phyloP scores from a whole-genome alignment of 2,329 filamentous ascomycete species.

The Raffaelea deltoideospora region DNA sequence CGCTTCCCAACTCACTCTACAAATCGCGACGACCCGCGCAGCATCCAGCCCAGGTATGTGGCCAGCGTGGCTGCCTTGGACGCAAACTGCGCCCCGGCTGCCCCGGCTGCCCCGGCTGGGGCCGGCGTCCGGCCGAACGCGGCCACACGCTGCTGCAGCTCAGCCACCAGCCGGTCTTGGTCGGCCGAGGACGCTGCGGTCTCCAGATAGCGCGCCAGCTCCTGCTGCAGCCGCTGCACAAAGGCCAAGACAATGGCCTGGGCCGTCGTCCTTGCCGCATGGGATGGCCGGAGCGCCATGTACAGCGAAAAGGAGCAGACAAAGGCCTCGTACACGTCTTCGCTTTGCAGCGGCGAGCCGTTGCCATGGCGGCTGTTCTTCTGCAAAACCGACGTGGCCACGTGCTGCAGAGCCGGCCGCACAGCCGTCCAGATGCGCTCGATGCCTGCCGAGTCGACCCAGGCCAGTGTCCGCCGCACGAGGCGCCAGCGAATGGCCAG shows the following conservation, averaged over 20 bases:
- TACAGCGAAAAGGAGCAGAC: constrained; percentile 15
- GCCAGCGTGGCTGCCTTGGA: background rate
- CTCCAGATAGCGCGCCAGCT: constrained; percentile 3
- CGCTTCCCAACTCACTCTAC: constrained; percentile 5
- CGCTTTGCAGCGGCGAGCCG: constrained; percentile 10
- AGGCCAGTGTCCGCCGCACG: constrained; percentile 13
- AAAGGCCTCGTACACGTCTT: constrained; percentile 17
- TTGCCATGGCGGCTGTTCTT: constrained; percentile 1
- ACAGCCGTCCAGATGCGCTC: constrained; percentile 12
- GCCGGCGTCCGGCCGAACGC: background rate
- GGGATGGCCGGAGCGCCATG: constrained; percentile 14
- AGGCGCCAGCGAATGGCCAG: constrained; percentile 10
- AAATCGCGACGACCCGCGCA: constrained; percentile 7
- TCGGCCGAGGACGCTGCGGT: constrained; percentile 1
- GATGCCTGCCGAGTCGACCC: constrained; percentile 13
- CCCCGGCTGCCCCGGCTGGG: background rate
- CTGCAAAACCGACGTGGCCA: no score
- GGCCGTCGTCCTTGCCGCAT: constrained; percentile 12
- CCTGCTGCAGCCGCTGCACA: constrained; percentile 12
- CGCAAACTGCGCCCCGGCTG: background rate
- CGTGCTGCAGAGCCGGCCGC: background rate
- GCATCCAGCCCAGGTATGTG: constrained; percentile 8
- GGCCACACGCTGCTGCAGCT: background rate
- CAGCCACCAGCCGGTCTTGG: background rate
- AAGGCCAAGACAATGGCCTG: constrained; percentile 13